Conservation (phyloP, 257 asterid species). For the Leonotis leonurus region DNA sequence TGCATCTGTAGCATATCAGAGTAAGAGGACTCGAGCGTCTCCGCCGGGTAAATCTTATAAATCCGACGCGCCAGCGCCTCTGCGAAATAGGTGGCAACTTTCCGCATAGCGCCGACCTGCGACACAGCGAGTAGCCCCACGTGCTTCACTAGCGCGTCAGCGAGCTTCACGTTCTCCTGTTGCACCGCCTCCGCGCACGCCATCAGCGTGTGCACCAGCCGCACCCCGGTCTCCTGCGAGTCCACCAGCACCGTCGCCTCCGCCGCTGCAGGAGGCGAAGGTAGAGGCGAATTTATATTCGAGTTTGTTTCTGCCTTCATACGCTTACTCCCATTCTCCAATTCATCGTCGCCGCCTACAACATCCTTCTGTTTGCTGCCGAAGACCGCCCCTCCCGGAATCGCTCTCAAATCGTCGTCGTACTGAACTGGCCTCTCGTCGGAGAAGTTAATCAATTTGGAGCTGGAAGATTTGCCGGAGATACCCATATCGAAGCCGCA, state of each 20-base stretch:
- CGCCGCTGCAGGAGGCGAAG: slow-evolving; percentile 2
- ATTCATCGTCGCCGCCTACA: slow-evolving; percentile 3
- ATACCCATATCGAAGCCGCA: slow-evolving; percentile 15
- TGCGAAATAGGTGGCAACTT: slow-evolving; percentile 68
- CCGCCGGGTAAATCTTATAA: slow-evolving; percentile 59
- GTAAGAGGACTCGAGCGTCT: slow-evolving; percentile 43
- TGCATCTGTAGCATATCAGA: slow-evolving; percentile 67
- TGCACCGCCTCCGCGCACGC: slow-evolving; percentile 79
- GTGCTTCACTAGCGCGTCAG: slow-evolving; percentile 61
- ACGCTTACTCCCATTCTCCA: slow-evolving; percentile 32
- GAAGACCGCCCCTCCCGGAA: slow-evolving; percentile 66
- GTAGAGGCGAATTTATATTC: slow-evolving; percentile 16
- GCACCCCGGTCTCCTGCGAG: slow-evolving; percentile 70
- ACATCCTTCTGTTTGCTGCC: background rate
- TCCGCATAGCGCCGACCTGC: slow-evolving; percentile 72
- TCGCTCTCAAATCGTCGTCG: slow-evolving; percentile 72
- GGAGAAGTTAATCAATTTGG: slow-evolving; percentile 12
- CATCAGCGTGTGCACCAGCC: slow-evolving; percentile 70
- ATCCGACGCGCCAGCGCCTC: slow-evolving; percentile 65
- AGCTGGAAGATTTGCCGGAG: slow-evolving; percentile 24
- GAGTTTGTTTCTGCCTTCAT: slow-evolving; percentile 28
- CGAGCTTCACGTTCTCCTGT: slow-evolving; percentile 44
- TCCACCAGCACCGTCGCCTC: slow-evolving; percentile 46
- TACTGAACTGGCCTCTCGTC: slow-evolving; percentile 8
- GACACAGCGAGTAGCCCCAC: slow-evolving; percentile 63